Percentiles rank a stretch among this genome's conserved stretches.
These are phyloP conservation scores for Achaetomiella virescens DNA, from an alignment of 495 filamentous ascomycete genomes.

Conservation along the genomic window DNA sequence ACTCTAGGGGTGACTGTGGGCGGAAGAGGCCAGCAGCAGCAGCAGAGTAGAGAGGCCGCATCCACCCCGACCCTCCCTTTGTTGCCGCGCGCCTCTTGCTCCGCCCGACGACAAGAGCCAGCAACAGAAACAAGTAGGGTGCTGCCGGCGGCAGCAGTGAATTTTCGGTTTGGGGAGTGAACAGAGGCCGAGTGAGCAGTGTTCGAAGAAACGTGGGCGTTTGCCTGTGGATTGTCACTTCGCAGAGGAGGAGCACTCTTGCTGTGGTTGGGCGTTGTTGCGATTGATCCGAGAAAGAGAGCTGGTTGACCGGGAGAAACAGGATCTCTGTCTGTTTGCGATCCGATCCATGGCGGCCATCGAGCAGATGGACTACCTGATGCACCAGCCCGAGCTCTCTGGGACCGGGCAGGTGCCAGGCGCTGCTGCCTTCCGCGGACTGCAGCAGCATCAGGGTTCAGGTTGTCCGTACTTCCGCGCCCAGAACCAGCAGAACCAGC, in stretches of 20 bases:
- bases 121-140: neutral
- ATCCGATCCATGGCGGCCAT: slow-evolving; percentile 5
- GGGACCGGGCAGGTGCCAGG: neutral
- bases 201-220: too few relatives aligned
- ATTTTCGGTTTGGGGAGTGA: neutral
- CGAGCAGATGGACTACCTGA: slow-evolving; percentile 21
- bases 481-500: slow-evolving; percentile 3
- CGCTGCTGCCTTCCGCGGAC: neutral
- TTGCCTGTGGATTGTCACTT: too few relatives aligned
- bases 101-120: neutral
- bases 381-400: slow-evolving; percentile 14
- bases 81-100: neutral
- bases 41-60: neutral
- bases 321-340: neutral
- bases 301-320: too few relatives aligned
- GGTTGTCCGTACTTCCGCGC: slow-evolving; percentile 14
- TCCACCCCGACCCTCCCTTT: too few relatives aligned
- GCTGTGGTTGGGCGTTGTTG: too few relatives aligned
- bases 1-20: neutral
- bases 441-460: neutral
- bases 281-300: too few relatives aligned
- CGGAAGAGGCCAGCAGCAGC: neutral
- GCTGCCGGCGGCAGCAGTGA: neutral
- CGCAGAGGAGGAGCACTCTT: too few relatives aligned
- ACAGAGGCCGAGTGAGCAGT: too few relatives aligned